Evolutionary conservation across 2,329 filamentous ascomycete genomes (phyloP), one percentile per base, ranked within the genome.

Genomic region (Fusarium sterilihyphosum): DNA sequence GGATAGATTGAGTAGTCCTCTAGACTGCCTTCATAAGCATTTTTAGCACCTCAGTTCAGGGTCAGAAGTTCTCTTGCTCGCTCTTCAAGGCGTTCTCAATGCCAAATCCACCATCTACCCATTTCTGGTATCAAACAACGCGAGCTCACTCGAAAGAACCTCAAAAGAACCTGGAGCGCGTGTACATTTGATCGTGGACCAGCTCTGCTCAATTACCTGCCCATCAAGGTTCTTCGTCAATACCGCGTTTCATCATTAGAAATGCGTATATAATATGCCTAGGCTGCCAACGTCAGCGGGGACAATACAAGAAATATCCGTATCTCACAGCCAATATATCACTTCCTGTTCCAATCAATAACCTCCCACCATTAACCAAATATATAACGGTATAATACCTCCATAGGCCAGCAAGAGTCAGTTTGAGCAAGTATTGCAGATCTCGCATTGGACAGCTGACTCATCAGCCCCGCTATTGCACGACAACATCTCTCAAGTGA

Each of bases 381-480:
- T n/a, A n/a, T 29, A n/a, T 33, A 24, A 26, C 47, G 20, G 4
- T 24, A 18, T 8, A 26, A 22, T 14, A 29, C 20, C 29, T 10
- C 26, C 22, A 47, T 13, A 24, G 24, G 40, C 29, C 16, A 29
- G 13, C n/a, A 50, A 40, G n/a, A 38, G 26, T 24, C 24, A 29
- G 33, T 66, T 47, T 44, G 60, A 65, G 52, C 37, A 70, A 52
- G n/a, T 54, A 54, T 35, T 33, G 18, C 35, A 31, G 40, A 50
- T 49, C 37, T 24, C 20, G 33, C 43, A 20, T 17, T 16, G 18
- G 11, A 33, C 40, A 59, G 71, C 71, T 74, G 62, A 74, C 47
- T 74, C 67, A 74, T 74, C 71, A 72, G 37, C 67, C 63, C 67
- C 54, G 52, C 47, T 62, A 46, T 46, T 57, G 31, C 37, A 61